phyloP scores from a whole-genome alignment of 805 yeast genomes.

The Candida insectalens region DNA sequence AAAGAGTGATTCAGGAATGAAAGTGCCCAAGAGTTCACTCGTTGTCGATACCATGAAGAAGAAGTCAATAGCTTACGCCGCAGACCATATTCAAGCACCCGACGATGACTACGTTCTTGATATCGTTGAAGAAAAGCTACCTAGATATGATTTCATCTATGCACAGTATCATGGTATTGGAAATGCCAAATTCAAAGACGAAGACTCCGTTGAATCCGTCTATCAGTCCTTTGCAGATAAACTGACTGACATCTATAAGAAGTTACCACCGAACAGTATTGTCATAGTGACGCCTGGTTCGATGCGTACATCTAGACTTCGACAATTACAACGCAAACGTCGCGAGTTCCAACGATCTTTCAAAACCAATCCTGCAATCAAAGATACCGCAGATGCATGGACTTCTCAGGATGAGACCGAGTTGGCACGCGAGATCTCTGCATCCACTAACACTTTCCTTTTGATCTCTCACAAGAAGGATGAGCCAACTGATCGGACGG shows the following conservation, averaged over 20 bases:
- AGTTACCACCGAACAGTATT: conserved; percentile 49
- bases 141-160: conserved; percentile 38
- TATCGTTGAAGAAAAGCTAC: conserved; percentile 26
- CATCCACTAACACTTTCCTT: conserved; percentile 53
- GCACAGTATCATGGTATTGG: conserved; percentile 34
- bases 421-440: conserved; percentile 34
- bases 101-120: conserved; percentile 54
- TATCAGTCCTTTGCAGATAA: conserved; percentile 31
- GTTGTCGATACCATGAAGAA: conserved; percentile 12
- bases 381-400: conserved; percentile 29
- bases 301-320: background rate
- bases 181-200: conserved; percentile 6
- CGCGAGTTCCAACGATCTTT: background rate
- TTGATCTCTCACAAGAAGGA: conserved; percentile 32
- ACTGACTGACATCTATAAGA: conserved; percentile 37
- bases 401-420: conserved; percentile 35
- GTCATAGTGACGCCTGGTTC: conserved; percentile 51
- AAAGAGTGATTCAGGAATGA: conserved; percentile 12
- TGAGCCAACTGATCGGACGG: too few relatives aligned
- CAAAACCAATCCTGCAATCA: background rate
- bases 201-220: conserved; percentile 11
- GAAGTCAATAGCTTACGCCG: conserved; percentile 14
- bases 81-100: conserved; percentile 32
- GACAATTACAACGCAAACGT: background rate
- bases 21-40: conserved; percentile 18